A percentile compares a stretch with the other conserved stretches of the same genome.
These are phyloP conservation scores for Fusarium sp. DNA, from an alignment of 2,329 filamentous ascomycete genomes.

Conservation along the genomic window DNA sequence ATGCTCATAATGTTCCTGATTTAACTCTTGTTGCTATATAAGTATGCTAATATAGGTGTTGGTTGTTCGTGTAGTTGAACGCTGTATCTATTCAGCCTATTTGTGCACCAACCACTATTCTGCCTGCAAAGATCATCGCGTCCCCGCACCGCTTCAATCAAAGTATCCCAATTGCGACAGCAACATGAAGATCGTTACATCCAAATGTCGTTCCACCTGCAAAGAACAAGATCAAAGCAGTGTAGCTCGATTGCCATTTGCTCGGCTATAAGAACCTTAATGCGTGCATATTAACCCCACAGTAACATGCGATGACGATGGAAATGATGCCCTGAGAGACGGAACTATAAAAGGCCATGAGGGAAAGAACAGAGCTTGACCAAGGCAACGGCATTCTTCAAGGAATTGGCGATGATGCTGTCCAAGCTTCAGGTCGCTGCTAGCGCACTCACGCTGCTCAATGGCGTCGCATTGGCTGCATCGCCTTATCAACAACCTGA, in stretches of 20 bases:
- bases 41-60: no score
- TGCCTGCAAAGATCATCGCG: not conserved
- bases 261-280: not conserved
- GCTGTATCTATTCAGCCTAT: not conserved
- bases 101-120: not conserved
- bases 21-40: no score
- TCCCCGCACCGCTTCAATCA: not conserved
- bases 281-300: not conserved
- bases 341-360: not conserved
- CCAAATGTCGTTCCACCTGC: not conserved
- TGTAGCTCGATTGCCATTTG: not conserved
- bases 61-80: not conserved
- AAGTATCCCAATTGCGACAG: not conserved
- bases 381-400: fast-evolving
- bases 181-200: conserved; percentile 4
- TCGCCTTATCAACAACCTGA: not conserved
- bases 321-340: no score
- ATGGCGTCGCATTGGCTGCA: not conserved
- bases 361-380: fast-evolving
- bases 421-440: not conserved
- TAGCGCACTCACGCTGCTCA: not conserved
- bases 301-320: fast-evolving
- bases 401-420: not conserved
- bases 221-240: not conserved
- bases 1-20: no score